Percentiles rank a stretch among this genome's conserved stretches.
Conservation (phyloP, 2,329 filamentous ascomycete genomes). For the Niveomyces coronatus region DNA sequence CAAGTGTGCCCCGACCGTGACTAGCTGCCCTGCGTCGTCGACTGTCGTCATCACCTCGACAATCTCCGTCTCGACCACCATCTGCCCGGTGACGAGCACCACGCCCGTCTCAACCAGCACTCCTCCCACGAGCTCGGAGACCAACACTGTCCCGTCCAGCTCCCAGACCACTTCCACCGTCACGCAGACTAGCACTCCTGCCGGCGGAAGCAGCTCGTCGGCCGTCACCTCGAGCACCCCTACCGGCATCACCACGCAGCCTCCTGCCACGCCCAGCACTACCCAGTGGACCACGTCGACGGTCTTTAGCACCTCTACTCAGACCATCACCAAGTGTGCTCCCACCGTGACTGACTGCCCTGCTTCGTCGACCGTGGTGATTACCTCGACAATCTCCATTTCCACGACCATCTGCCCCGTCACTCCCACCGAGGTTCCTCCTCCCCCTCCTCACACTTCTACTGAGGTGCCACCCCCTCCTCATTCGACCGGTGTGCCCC, state of each 20-base stretch:
- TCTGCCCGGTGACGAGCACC: conserved; percentile 28
- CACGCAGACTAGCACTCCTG: no score
- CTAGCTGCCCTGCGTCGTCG: conserved; percentile 19
- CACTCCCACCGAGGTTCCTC: conserved; percentile 11
- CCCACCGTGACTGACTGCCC: conserved; percentile 22
- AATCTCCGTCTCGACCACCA: conserved; percentile 27
- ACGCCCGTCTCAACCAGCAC: no score
- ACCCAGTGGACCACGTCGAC: conserved; percentile 20
- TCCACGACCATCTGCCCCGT: conserved; percentile 35
- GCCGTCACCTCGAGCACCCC: background rate
- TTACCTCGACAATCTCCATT: conserved; percentile 21
- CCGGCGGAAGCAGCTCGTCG: background rate
- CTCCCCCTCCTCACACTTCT: conserved; percentile 1
- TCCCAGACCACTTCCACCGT: no score
- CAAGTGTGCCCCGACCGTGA: conserved; percentile 20
- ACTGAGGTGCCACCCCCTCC: conserved; percentile 5
- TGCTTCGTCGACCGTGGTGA: conserved; percentile 15
- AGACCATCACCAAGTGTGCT: conserved; percentile 16
- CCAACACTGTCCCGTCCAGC: background rate
- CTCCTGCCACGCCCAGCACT: conserved; percentile 9
- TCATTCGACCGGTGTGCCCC: background rate
- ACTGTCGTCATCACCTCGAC: conserved; percentile 20
- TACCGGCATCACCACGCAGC: background rate
- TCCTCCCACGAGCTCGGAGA: background rate
- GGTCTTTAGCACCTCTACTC: conserved; percentile 18